Conservation (phyloP, 108 stramenopile genomes). For the Pseudonitzschia delicatissima region DNA sequence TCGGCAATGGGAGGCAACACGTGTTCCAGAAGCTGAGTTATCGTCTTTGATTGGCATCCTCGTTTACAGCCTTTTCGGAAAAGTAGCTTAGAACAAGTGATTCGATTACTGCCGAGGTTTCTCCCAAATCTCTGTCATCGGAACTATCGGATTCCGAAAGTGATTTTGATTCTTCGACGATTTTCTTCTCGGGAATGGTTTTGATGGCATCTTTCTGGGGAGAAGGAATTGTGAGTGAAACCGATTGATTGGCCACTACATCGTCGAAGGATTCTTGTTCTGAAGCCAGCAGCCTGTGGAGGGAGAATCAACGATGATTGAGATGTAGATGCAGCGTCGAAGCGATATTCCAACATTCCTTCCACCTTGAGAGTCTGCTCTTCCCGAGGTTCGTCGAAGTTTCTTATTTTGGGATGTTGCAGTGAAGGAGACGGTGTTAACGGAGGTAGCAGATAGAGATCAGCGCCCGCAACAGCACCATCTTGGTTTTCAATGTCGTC, state of each 20-base stretch:
- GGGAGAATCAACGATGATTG: background rate
- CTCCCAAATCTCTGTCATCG: no score
- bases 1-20: no score
- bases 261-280: background rate
- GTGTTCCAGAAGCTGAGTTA: no score
- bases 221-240: background rate
- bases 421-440: background rate
- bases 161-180: no score
- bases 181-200: no score
- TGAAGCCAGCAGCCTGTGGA: background rate
- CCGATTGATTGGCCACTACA: background rate
- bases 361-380: background rate
- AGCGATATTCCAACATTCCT: background rate
- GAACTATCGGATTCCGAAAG: no score
- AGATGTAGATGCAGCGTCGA: background rate
- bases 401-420: background rate
- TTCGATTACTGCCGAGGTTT: no score
- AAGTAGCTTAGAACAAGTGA: no score
- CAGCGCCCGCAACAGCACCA: background rate
- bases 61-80: no score
- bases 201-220: background rate
- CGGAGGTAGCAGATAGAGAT: background rate
- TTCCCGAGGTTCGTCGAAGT: background rate
- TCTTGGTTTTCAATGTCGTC: conserved; percentile 4
- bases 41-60: no score